A percentile compares a stretch with the other conserved stretches of the same genome.
phyloP scores from a whole-genome alignment of 441 rosid species.

The Bruguiera hainesii region DNA sequence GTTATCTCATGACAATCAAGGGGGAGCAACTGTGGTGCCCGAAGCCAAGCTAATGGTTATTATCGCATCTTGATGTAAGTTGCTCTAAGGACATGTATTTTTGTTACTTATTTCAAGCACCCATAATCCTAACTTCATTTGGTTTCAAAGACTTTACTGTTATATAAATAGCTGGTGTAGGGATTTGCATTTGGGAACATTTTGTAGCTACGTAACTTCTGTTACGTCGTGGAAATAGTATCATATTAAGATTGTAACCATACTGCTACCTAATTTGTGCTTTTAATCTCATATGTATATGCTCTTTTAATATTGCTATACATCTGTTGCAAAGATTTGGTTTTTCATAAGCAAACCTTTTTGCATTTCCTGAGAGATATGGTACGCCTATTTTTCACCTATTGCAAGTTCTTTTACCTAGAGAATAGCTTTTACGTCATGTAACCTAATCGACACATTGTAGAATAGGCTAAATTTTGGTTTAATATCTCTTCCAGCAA shows the following conservation, averaged over 20 bases:
- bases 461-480: too few species aligned
- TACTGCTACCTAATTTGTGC: too few species aligned
- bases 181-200: constrained; percentile 2
- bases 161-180: constrained; percentile 9
- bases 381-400: too few species aligned
- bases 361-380: too few species aligned
- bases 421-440: too few species aligned
- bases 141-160: not conserved
- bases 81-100: constrained; percentile 16
- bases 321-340: too few species aligned
- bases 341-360: too few species aligned
- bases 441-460: too few species aligned
- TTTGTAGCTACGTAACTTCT: constrained; percentile 13
- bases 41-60: constrained; percentile 9
- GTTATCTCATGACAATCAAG: constrained; percentile 10
- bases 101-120: constrained; percentile 6
- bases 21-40: constrained; percentile 16
- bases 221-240: constrained; percentile 22
- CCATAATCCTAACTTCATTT: constrained; percentile 12
- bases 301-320: too few species aligned
- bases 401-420: too few species aligned
- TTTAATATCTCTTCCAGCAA: not conserved
- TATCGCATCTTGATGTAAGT: constrained; percentile 18
- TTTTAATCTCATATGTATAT: too few species aligned
- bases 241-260: not conserved